Base-by-base conservation (phyloP, 169 alveolate species). In the Blepharisma undulans region DNA sequence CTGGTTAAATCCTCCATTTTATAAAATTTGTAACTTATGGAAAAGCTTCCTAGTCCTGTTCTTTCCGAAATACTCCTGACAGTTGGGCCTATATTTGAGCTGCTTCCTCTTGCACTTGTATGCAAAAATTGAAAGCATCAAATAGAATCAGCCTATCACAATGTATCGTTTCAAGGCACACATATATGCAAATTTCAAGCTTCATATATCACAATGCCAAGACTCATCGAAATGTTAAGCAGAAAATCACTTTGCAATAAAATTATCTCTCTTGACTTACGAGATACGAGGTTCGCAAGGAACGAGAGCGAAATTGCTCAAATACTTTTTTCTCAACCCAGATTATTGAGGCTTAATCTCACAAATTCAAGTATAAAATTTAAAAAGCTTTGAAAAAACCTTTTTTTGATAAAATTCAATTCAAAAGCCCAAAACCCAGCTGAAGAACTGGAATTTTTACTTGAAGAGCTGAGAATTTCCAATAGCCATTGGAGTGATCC, bases 381-480 rank as follows among this genome's bases (percentile, higher is more conserved):
- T 4, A 77, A 72, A 4, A 19, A 82, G 33, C 61, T 82, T 21
- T 82, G 89, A 77, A 8, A 4, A 82, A 77, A 5, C 4, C 4
- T n/a, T 30, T 82, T 22, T 6, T 7, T 7, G 33, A 10, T n/a
- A 82, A 82, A 82, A 10, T 3, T 22, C 25, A 48, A 59, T 30
- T n/a, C 5, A 77, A 6, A 33, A 82, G 27, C 16, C 60, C 4
- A 36, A 36, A 36, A 36, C 60, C 60, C 60, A 5, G 14, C 60
- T 36, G 60, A 36, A 36, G 60, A 36, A 36, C 8, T 36, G 4
- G 60, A 36, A 36, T 59, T 82, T 36, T 10, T 5, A 5, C 76
- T 82, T 19, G 76, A 82, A 59, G 89, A 82, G 33, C 76, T 82
- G 3, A 82, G 89, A 82, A 7, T 82, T 48, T 30, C 89, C 3